Base-by-base conservation (phyloP, 139 green algal species). In the Chlamydomonas sphaeroides region DNA sequence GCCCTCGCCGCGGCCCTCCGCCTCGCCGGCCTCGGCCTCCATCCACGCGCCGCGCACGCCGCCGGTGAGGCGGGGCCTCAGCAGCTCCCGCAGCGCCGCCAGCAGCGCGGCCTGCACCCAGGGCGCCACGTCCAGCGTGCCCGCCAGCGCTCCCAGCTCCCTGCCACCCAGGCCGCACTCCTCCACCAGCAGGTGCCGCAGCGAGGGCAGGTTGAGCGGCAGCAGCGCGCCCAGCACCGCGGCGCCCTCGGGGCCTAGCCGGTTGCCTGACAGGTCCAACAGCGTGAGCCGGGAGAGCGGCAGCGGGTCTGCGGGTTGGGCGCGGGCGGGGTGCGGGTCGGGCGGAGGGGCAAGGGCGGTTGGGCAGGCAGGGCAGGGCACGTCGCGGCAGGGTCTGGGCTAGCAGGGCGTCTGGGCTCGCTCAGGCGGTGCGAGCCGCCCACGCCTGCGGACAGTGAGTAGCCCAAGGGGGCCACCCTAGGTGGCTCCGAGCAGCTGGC, bases 151-250 rank as follows among this genome's bases (percentile, higher is more conserved):
- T 5, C 72, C 72, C 56, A 80, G 56, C 38, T 80, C 72, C 25
- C 28, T 10, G 18, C 72, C 72, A 30, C 56, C 57, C 45, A 80
- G 35, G 42, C 72, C 72, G 61, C 72, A 80, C 57, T 80, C 72
- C 18, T 80, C 72, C 56, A 80, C 38, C 35, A 80, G 14, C 36
- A 80, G 72, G 57, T 80, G 72, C 4, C 72, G 56, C 15, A 80
- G 72, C 36, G 56, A 32, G 4, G 72, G 72, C 57, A 80, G 35
- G 56, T 68, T 57, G 36, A 80, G 56, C 2, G 72, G 72, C 72
- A 80, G 53, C 53, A 80, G 57, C 38, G 72, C 56, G 56, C 72
- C 72, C 57, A 80, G 72, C 56, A 80, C 56, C 14, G 38, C 26
- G 21, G 69, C 72, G 26, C 72, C 72, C 72, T 80, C 72, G 15